Evolutionary conservation across 495 filamentous ascomycete genomes (phyloP).

Genomic region (Neohortaea acidophila): DNA sequence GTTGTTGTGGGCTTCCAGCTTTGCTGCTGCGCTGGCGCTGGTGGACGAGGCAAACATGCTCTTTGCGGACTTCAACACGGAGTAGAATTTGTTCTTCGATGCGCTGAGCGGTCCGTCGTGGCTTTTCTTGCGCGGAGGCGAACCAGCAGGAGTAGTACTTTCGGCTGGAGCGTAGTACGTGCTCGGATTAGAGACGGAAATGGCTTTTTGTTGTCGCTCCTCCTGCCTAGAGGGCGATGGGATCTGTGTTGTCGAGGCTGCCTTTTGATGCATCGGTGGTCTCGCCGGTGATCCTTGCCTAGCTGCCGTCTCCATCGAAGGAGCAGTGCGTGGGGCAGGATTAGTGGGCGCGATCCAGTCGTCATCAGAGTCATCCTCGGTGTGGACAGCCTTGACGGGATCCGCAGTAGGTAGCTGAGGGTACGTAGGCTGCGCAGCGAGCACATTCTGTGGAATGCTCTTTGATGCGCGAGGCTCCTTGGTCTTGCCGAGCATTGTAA

Average conservation of each 20-base stretch:
- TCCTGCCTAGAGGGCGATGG: constrained; percentile 25
- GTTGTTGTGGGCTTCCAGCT: constrained; percentile 36
- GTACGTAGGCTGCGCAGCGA: constrained; percentile 35
- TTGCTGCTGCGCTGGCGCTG: constrained; percentile 59
- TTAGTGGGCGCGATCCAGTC: constrained; percentile 58
- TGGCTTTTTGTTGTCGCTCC: constrained; percentile 40
- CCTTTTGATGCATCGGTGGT: constrained; percentile 18
- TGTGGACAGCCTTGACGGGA: background rate
- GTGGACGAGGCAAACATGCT: constrained; percentile 70
- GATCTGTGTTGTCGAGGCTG: constrained; percentile 32
- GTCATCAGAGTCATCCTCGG: constrained; percentile 38
- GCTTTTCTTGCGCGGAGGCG: constrained; percentile 45
- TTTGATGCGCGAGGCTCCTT: constrained; percentile 58
- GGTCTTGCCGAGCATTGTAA: constrained; percentile 78
- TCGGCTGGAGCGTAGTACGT: constrained; percentile 26
- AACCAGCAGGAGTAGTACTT: constrained; percentile 54
- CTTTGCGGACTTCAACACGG: constrained; percentile 71
- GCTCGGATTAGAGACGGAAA: constrained; percentile 47
- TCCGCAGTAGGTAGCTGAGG: constrained; percentile 34
- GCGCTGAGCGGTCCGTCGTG: constrained; percentile 69
- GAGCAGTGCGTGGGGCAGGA: constrained; percentile 5
- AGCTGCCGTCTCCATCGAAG: constrained; percentile 4
- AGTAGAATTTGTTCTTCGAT: constrained; percentile 75
- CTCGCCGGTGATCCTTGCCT: constrained; percentile 8
- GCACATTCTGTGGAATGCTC: constrained; percentile 41